These are phyloP conservation scores for Cyberlindnera meyerae DNA, from an alignment of 805 yeast genomes.

Conservation along the genomic window DNA sequence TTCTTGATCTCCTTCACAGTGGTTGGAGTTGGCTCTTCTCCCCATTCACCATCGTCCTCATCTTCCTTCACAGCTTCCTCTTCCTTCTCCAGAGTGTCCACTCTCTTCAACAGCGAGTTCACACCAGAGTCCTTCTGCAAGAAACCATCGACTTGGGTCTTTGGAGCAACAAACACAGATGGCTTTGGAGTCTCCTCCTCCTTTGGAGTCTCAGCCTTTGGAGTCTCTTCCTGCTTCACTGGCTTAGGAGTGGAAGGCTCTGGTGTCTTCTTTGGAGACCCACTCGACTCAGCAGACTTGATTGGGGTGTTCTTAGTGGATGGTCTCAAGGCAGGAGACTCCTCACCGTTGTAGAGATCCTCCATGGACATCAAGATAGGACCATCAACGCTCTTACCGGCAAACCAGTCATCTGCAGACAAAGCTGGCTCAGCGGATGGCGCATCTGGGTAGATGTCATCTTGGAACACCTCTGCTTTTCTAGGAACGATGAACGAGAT, in stretches of 20 bases:
- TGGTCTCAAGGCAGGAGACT: conserved; percentile 43
- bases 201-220: conserved; percentile 15
- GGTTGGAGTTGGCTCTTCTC: conserved; percentile 22
- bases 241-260: conserved; percentile 18
- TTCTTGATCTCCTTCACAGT: conserved; percentile 15
- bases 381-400: conserved; percentile 75
- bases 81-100: conserved; percentile 34
- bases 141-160: conserved; percentile 44
- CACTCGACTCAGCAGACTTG: conserved; percentile 20
- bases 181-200: conserved; percentile 14
- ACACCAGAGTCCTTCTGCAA: conserved; percentile 42
- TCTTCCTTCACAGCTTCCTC: conserved; percentile 20
- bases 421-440: conserved; percentile 78
- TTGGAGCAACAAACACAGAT: conserved; percentile 29
- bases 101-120: conserved; percentile 43
- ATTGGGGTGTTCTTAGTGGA: conserved; percentile 27
- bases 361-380: conserved; percentile 77
- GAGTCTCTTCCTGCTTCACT: conserved; percentile 18
- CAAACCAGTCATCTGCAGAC: conserved; percentile 71
- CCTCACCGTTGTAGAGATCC: conserved; percentile 70
- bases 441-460: conserved; percentile 88
- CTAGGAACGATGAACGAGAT: conserved; percentile 91
- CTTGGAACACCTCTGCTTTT: conserved; percentile 88
- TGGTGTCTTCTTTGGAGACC: conserved; percentile 16
- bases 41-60: conserved; percentile 29